Evolutionary conservation across 2,329 filamentous ascomycete genomes (phyloP).

Genomic region (Tolypocladium album): DNA sequence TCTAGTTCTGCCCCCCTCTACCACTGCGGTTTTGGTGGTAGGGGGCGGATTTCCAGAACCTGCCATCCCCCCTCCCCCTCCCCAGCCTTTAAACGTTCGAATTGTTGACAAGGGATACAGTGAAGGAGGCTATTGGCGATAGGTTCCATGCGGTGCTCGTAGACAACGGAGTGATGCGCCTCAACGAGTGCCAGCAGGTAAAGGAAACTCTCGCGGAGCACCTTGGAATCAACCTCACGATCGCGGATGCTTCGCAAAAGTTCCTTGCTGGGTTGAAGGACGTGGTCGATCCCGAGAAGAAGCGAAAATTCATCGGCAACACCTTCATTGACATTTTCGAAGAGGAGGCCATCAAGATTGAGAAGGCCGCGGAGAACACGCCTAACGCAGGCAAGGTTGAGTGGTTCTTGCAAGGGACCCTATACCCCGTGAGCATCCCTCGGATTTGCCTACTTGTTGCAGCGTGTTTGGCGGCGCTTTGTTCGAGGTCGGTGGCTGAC

Average conservation of each 20-base stretch:
- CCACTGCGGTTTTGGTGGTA: too few relatives aligned
- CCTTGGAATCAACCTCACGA: slow-evolving; percentile 81
- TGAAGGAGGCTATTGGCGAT: too few relatives aligned
- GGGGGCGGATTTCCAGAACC: too few relatives aligned
- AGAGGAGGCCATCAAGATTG: slow-evolving; percentile 59
- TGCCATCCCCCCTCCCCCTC: slow-evolving; percentile 8
- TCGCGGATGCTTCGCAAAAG: slow-evolving; percentile 66
- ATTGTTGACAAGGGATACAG: too few relatives aligned
- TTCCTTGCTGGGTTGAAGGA: slow-evolving; percentile 72
- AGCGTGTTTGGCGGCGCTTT: too few relatives aligned
- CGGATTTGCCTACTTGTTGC: too few relatives aligned
- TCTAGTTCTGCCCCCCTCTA: too few relatives aligned
- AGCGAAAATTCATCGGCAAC: slow-evolving; percentile 82
- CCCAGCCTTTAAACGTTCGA: too few relatives aligned
- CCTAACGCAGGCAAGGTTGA: slow-evolving; percentile 63
- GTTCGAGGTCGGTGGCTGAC: too few relatives aligned
- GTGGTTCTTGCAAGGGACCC: slow-evolving; percentile 79
- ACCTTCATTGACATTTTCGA: slow-evolving; percentile 64
- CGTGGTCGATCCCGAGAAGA: slow-evolving; percentile 67
- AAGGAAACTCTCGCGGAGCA: slow-evolving; percentile 68
- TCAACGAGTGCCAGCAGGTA: slow-evolving; percentile 75
- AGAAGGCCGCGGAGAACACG: slow-evolving; percentile 57
- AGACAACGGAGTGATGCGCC: slow-evolving; percentile 68
- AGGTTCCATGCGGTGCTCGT: slow-evolving; percentile 35
- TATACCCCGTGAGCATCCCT: slow-evolving; percentile 47